These are phyloP conservation scores for Fomitopsis pinicola DNA, from an alignment of 1,284 basidiomycete genomes.

Conservation along the genomic window DNA sequence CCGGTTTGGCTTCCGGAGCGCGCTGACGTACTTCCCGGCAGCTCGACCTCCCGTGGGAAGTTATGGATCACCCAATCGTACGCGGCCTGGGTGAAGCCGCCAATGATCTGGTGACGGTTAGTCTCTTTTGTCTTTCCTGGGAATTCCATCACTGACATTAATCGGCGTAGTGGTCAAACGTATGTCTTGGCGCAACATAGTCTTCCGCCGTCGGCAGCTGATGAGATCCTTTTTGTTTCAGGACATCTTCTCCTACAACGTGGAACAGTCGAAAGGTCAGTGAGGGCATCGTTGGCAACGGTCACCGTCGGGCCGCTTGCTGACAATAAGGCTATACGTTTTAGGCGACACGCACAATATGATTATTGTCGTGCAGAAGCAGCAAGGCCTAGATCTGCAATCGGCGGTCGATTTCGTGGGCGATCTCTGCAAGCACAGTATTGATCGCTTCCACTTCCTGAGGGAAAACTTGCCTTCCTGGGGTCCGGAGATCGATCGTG, in stretches of 20 bases:
- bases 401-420: constrained; percentile 38
- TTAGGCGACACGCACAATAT: constrained; percentile 41
- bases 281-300: not conserved
- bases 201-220: constrained; percentile 1
- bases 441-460: constrained; percentile 33
- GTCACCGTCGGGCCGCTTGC: not conserved
- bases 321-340: constrained; percentile 5
- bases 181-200: constrained; percentile 18
- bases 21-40: constrained; percentile 7
- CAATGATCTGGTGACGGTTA: constrained; percentile 34
- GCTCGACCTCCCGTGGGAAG: constrained; percentile 33
- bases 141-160: constrained; percentile 6
- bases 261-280: constrained; percentile 34
- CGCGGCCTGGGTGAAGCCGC: constrained; percentile 30
- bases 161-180: constrained; percentile 32
- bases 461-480: constrained; percentile 32
- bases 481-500: constrained; percentile 31
- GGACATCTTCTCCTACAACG: constrained; percentile 43
- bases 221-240: constrained; percentile 13
- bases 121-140: constrained; percentile 6
- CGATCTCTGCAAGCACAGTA: constrained; percentile 32
- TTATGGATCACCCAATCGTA: constrained; percentile 34
- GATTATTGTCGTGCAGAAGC: constrained; percentile 33
- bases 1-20: not conserved
- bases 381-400: constrained; percentile 33